Base-by-base conservation (phyloP, 495 filamentous ascomycete species). In the Trichoderma orchidacearum region DNA sequence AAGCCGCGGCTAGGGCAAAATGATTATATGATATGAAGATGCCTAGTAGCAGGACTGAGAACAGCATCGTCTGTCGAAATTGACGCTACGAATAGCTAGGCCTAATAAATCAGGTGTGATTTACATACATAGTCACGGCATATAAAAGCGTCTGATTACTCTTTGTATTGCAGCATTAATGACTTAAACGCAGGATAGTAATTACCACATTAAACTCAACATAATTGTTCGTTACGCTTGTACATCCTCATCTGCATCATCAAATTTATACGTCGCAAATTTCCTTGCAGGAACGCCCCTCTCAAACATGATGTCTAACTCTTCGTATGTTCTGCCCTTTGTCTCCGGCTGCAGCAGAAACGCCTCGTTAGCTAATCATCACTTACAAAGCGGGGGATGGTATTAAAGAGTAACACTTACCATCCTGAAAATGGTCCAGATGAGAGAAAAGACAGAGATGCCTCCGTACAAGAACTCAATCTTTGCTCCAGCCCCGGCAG, bases 251-350 rank as follows among this genome's bases (percentile, higher is more conserved):
- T 48, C 41, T 23, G 23, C 41, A 3, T 48, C 41, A 6, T 48
- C 41, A 48, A 48, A 27, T 23, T 48, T 48, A 23, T 48, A 48
- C 21, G 41, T 25, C 18, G 74, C 74, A 59, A 87, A 87, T 60
- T 85, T 82, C 56, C 84, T 70, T n/a, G 84, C 84, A 52, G 70
- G 76, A 5, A 84, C 68, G 8, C 70, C 64, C 29, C 75, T 66
- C 69, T 85, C 79, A 62, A 87, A 87, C 55, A 87, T 69, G 36
- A 84, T 51, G 61, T 87, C 83, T 54, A 87, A 67, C 65, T 87
- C 84, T 2, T 28, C 51, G 13, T 53, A 35, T 2, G 31, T 25
- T 29, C 17, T 56, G 56, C 63, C 62, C 56, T 65, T 65, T 15
- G 67, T 65, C 56, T 70, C 70, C 12, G 70, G 70, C 25, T 48